Conservation (phyloP, 2,329 filamentous ascomycete genomes). For the Grosmannia penicillata region DNA sequence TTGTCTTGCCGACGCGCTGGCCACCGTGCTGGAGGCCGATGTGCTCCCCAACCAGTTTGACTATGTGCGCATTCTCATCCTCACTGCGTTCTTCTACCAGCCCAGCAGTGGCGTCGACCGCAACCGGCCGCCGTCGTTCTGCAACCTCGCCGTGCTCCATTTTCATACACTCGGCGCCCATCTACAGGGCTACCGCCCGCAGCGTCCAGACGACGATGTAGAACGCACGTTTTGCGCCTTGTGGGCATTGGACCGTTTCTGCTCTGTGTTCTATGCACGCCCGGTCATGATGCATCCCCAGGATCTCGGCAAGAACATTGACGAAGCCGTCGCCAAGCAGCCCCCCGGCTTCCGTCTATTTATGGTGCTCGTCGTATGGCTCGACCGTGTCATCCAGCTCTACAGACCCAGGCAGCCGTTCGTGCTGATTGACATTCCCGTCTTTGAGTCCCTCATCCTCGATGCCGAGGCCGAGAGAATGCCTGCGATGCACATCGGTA, state of each 20-base stretch:
- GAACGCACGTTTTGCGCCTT: slow-evolving; percentile 41
- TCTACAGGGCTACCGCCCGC: slow-evolving; percentile 20
- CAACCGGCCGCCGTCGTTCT: slow-evolving; percentile 37
- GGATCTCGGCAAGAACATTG: slow-evolving; percentile 39
- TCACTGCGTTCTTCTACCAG: slow-evolving; percentile 46
- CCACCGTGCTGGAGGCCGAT: slow-evolving; percentile 35
- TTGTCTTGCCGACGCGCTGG: slow-evolving; percentile 30
- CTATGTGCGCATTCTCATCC: slow-evolving; percentile 36
- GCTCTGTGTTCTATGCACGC: slow-evolving; percentile 43
- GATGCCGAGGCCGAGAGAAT: slow-evolving; percentile 35
- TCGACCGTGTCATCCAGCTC: slow-evolving; percentile 44
- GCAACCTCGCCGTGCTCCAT: slow-evolving; percentile 39
- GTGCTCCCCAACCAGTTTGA: slow-evolving; percentile 38
- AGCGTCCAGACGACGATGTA: slow-evolving; percentile 24
- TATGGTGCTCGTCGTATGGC: slow-evolving; percentile 34
- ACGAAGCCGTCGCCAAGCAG: slow-evolving; percentile 33
- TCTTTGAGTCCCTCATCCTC: slow-evolving; percentile 42
- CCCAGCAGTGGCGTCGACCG: slow-evolving; percentile 36
- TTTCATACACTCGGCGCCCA: slow-evolving; percentile 42
- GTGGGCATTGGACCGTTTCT: slow-evolving; percentile 46
- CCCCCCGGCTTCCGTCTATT: slow-evolving; percentile 42
- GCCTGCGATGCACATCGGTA: slow-evolving; percentile 33
- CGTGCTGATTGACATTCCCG: slow-evolving; percentile 36
- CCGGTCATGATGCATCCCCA: slow-evolving; percentile 45
- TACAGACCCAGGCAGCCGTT: slow-evolving; percentile 40